Percentiles rank a stretch among this genome's conserved stretches.
phyloP scores from a whole-genome alignment of 805 yeast genomes.

The Scheffersomyces lignosus region DNA sequence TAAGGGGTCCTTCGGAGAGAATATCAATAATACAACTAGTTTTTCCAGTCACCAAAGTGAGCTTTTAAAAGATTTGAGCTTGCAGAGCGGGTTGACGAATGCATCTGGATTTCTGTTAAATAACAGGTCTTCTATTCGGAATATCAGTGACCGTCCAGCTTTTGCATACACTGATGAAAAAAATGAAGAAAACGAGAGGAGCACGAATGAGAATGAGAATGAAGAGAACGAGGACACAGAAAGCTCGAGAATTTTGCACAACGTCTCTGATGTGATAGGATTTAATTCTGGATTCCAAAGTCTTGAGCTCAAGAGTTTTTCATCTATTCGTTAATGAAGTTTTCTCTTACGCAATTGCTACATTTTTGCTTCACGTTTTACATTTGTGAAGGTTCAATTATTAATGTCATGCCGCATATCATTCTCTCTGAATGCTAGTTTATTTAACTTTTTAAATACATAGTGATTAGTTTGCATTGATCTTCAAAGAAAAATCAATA shows the following conservation, averaged over 20 bases:
- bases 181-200: conserved; percentile 6
- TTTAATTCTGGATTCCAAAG: conserved; percentile 45
- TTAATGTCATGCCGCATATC: too few relatives aligned
- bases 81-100: conserved; percentile 23
- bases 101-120: conserved; percentile 32
- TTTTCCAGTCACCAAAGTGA: conserved; percentile 1
- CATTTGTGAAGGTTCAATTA: too few relatives aligned
- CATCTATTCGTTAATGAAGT: conserved; percentile 24
- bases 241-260: conserved; percentile 25
- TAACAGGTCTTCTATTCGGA: conserved; percentile 9
- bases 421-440: conserved; percentile 7
- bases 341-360: too few relatives aligned
- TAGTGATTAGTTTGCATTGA: conserved; percentile 22
- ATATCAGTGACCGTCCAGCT: conserved; percentile 1
- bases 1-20: neutral
- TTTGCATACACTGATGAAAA: conserved; percentile 8
- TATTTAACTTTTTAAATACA: neutral
- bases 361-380: too few relatives aligned
- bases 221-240: conserved; percentile 17
- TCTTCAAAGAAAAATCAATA: conserved; percentile 83
- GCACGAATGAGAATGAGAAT: neutral
- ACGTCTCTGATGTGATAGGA: conserved; percentile 40
- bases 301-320: conserved; percentile 34
- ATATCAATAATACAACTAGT: neutral
- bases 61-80: conserved; percentile 14